Percentiles rank a stretch among this genome's conserved stretches.
Conservation (phyloP, 2,329 filamentous ascomycete species). For the Cladosporium sp. region DNA sequence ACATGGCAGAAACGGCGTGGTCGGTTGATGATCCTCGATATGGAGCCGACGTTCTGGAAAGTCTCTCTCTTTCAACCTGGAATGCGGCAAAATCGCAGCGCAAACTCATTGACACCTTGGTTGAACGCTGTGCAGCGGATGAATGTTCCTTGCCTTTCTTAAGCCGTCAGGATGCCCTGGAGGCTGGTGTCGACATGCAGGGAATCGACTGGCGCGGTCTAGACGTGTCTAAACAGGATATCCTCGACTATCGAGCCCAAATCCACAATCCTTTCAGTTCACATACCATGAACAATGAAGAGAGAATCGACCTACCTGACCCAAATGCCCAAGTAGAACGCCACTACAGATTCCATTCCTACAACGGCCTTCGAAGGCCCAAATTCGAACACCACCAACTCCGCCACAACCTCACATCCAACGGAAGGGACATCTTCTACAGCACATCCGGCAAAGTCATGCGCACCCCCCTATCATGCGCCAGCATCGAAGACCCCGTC, state of each 20-base stretch:
- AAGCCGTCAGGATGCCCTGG: neutral
- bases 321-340: conserved; percentile 14
- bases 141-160: neutral
- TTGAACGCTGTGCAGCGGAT: neutral
- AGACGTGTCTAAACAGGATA: conserved; percentile 22
- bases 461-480: conserved; percentile 44
- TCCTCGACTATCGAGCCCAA: neutral
- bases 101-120: neutral
- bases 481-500: conserved; percentile 38
- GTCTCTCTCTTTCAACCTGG: neutral
- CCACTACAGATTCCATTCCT: conserved; percentile 27
- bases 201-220: conserved; percentile 33
- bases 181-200: conserved; percentile 20
- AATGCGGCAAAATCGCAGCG: neutral
- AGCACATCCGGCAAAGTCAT: conserved; percentile 44
- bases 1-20: conserved; percentile 7
- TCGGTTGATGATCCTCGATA: conserved; percentile 9
- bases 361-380: conserved; percentile 40
- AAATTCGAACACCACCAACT: conserved; percentile 56
- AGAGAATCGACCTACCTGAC: neutral
- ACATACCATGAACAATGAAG: neutral
- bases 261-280: neutral
- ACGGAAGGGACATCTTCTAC: conserved; percentile 52
- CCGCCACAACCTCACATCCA: conserved; percentile 53
- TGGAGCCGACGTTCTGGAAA: neutral